Base-by-base conservation (phyloP, 2,329 filamentous ascomycete species). In the Grosmannia penicillata region DNA sequence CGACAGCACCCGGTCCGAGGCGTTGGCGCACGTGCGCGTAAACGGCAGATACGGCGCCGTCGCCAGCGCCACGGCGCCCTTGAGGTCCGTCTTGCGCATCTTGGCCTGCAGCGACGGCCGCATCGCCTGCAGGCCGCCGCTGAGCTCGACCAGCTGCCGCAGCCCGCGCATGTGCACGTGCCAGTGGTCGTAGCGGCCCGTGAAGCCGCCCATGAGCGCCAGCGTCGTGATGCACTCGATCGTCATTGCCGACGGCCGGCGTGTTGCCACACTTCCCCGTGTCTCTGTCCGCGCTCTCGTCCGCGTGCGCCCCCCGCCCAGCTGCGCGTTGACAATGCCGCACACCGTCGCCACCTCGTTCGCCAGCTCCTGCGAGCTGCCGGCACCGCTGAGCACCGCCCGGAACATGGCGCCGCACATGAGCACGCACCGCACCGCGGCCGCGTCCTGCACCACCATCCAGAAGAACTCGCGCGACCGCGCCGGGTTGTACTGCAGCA, bases 131-230 rank as follows among this genome's bases (percentile, higher is more conserved):
- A n/a, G 11, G 23, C 8, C 29, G 15, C 52, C 52, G 23, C 49
- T 48, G 7, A 56, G 38, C 18, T 55, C 52, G 18, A 58, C 47
- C 17, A 58, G 48, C 22, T 53, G 49, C 27, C 47, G 41, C 1
- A 60, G 48, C 1, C 55, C 56, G 24, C 48, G 48, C 55, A 60
- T 59, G 26, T 60, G 57, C 13, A 59, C 43, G 36, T 56, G 48
- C 57, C 57, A 60, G 42, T 60, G 56, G 34, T 59, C 55, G 33
- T 56, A 50, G 15, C 56, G 51, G 14, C 56, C 55, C 8, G 53
- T 50, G 17, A 55, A 55, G n/a, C 49, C 51, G 19, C 49, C 52
- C 42, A 51, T 50, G 27, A 50, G 45, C 5, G 55, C 55, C 28
- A 58, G 43, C 4, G 48, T 51, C 3, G 52, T 47, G 33, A 58